Evolutionary conservation across 805 yeast species (phyloP).

Genomic region (Metschnikowia borealis): DNA sequence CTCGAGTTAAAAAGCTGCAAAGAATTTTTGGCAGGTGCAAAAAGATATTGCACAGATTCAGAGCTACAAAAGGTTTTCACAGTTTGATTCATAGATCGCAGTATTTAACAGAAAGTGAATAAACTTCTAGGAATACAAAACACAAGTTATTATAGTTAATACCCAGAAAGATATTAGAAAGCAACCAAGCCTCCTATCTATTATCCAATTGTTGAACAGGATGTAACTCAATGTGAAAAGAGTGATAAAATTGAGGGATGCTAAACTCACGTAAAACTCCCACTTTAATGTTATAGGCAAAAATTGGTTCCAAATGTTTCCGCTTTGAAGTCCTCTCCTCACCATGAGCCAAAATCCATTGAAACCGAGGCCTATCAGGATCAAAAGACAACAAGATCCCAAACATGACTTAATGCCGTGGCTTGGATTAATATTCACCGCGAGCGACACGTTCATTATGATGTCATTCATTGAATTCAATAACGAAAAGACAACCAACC

Average conservation of each 20-base stretch:
- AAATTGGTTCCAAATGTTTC: constrained; percentile 5
- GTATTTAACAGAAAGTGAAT: not conserved
- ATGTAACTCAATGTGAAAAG: constrained; percentile 23
- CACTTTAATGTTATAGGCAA: constrained; percentile 20
- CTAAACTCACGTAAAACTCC: constrained; percentile 23
- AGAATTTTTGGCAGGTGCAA: not conserved
- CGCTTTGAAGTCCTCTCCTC: constrained; percentile 5
- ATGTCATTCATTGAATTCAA: constrained; percentile 52
- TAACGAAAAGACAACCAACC: constrained; percentile 45
- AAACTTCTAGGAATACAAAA: not conserved
- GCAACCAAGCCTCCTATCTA: constrained; percentile 29
- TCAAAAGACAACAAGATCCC: constrained; percentile 49
- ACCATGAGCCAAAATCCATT: constrained; percentile 35
- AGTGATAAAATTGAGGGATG: constrained; percentile 24
- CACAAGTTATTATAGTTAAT: constrained; percentile 1
- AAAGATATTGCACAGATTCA: not conserved
- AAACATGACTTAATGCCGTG: constrained; percentile 50
- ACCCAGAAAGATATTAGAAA: constrained; percentile 6
- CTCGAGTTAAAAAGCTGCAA: not conserved
- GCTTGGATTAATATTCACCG: constrained; percentile 33
- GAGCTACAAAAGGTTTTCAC: not conserved
- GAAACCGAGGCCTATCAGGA: constrained; percentile 48
- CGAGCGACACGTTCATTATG: constrained; percentile 46
- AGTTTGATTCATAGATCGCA: not conserved
- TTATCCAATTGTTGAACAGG: constrained; percentile 32